Percentiles rank a stretch among this genome's conserved stretches.
Evolutionary conservation across 176 grass and related monocot species (phyloP).

Genomic region (Oryza australiensis): DNA sequence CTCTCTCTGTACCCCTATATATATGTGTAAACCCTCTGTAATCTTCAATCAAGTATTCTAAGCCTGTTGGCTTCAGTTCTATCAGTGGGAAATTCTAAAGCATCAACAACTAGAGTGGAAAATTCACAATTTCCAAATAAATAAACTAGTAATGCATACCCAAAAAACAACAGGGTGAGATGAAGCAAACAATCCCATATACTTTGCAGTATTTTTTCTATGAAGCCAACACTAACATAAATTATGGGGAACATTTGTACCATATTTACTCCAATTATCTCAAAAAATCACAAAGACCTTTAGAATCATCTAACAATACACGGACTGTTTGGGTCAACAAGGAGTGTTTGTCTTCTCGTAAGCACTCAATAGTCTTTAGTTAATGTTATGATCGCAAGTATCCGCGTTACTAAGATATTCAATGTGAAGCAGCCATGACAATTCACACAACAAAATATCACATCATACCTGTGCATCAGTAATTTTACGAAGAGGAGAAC

Average conservation of each 20-base stretch:
- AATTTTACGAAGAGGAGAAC: conserved; percentile 97
- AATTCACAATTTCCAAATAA: neutral
- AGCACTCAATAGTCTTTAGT: neutral
- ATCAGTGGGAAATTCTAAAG: neutral
- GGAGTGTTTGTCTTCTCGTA: neutral
- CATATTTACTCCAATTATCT: neutral
- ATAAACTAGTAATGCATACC: neutral
- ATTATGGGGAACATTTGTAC: conserved; percentile 22
- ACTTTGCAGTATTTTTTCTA: neutral
- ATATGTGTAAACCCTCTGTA: no score
- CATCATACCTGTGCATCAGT: conserved; percentile 78
- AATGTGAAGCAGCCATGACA: neutral
- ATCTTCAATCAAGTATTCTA: no score
- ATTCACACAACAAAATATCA: neutral
- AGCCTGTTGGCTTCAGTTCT: no score
- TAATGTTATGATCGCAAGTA: neutral
- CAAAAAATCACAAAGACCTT: neutral
- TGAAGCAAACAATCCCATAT: neutral
- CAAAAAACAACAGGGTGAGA: neutral
- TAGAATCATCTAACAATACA: neutral
- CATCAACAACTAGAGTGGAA: neutral
- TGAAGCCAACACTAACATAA: neutral
- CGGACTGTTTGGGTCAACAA: neutral
- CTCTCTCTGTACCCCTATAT: no score
- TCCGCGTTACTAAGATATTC: conserved; percentile 20